Percentiles rank a stretch among this genome's conserved stretches.
phyloP scores from a whole-genome alignment of 768 basidiomycete species.

The Gautieria morchelliformis region DNA sequence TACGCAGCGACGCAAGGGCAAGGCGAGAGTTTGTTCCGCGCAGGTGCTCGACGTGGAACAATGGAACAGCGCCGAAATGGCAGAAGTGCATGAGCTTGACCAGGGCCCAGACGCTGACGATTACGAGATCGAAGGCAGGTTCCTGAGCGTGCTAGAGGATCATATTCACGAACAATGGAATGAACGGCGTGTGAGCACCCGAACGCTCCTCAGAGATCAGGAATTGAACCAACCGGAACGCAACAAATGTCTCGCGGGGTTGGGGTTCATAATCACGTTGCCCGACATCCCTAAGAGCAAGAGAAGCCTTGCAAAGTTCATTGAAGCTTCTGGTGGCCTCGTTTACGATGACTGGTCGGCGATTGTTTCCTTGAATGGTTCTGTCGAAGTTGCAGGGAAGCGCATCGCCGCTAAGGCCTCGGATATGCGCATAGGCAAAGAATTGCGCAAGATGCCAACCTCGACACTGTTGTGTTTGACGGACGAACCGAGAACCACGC shows the following conservation, averaged over 20 bases:
- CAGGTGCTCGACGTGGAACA: slow-evolving; percentile 19
- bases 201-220: slow-evolving; percentile 3
- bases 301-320: slow-evolving; percentile 28
- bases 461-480: slow-evolving; percentile 58
- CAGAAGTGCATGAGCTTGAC: slow-evolving; percentile 21
- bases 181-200: slow-evolving; percentile 27
- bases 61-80: slow-evolving; percentile 27
- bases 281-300: slow-evolving; percentile 25
- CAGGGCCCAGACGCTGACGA: slow-evolving; percentile 6
- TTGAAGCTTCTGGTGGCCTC: slow-evolving; percentile 43
- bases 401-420: slow-evolving; percentile 43
- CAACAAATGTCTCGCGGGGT: background rate
- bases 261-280: slow-evolving; percentile 53
- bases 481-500: slow-evolving; percentile 56
- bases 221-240: background rate
- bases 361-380: slow-evolving; percentile 49
- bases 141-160: slow-evolving; percentile 42
- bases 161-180: slow-evolving; percentile 44
- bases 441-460: slow-evolving; percentile 33
- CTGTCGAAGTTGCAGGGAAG: slow-evolving; percentile 30
- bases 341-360: slow-evolving; percentile 55
- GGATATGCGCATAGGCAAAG: slow-evolving; percentile 30
- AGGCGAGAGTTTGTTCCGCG: slow-evolving; percentile 19
- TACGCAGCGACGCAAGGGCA: slow-evolving; percentile 21
- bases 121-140: slow-evolving; percentile 22